phyloP scores from a whole-genome alignment of 768 basidiomycete genomes.

The Agrocybe pediades region DNA sequence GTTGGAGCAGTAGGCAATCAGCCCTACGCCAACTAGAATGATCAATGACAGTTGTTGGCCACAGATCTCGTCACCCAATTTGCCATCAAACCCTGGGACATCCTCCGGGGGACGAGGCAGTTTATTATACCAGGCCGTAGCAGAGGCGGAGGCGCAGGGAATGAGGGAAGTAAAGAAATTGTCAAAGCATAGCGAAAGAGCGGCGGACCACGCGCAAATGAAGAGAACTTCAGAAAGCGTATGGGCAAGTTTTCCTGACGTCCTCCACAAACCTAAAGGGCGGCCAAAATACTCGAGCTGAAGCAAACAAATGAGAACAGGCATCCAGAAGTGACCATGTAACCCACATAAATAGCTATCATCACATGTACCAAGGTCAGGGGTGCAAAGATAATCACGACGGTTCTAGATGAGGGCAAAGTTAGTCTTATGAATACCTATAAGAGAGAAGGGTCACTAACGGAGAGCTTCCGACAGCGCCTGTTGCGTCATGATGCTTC shows the following conservation, averaged over 20 bases:
- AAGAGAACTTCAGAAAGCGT: conserved; percentile 88
- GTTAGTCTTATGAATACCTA: not conserved
- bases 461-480: conserved; percentile 84
- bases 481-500: conserved; percentile 48
- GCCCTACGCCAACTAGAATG: conserved; percentile 73
- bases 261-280: conserved; percentile 90
- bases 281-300: conserved; percentile 93
- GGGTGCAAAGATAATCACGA: conserved; percentile 86
- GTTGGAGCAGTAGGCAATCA: conserved; percentile 81
- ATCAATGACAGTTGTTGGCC: conserved; percentile 77
- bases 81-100: conserved; percentile 43
- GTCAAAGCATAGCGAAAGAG: conserved; percentile 86
- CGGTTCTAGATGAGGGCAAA: conserved; percentile 46
- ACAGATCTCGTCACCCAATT: conserved; percentile 64
- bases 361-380: conserved; percentile 85
- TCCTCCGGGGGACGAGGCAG: conserved; percentile 53
- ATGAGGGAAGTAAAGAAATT: conserved; percentile 89
- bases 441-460: conserved; percentile 34
- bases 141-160: conserved; percentile 65
- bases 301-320: conserved; percentile 15
- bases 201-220: conserved; percentile 93
- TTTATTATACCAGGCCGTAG: conserved; percentile 74
- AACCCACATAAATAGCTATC: conserved; percentile 77
- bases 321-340: not conserved
- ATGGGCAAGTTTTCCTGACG: conserved; percentile 83